These are phyloP conservation scores for Acorus calamus DNA, from an alignment of 106 monocot genomes.

Conservation along the genomic window DNA sequence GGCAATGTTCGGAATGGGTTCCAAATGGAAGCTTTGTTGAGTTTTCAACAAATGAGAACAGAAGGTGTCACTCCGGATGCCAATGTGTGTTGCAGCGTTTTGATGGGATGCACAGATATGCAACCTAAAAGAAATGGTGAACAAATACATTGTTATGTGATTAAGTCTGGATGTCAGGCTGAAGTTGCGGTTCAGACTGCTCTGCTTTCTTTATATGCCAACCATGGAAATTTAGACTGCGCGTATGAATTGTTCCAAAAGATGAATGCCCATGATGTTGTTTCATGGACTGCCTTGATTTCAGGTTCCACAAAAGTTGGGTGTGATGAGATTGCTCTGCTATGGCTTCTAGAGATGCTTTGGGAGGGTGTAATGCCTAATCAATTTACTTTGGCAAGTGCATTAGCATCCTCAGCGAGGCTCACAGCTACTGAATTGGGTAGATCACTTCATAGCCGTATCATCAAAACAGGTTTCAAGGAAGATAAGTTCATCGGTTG, in stretches of 20 bases:
- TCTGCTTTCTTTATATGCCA: conserved; percentile 15
- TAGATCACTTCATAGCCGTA: conserved; percentile 10
- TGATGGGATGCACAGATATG: conserved; percentile 15
- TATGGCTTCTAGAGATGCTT: conserved; percentile 5
- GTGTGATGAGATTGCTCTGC: conserved; percentile 5
- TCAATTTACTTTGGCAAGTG: conserved; percentile 12
- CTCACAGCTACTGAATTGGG: conserved; percentile 6
- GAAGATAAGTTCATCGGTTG: conserved; percentile 10
- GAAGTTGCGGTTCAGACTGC: conserved; percentile 13
- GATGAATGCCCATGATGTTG: conserved; percentile 7
- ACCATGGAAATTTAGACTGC: conserved; percentile 5
- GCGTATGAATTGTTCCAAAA: not conserved
- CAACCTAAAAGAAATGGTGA: conserved; percentile 6
- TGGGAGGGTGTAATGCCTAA: conserved; percentile 12
- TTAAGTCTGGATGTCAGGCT: conserved; percentile 13
- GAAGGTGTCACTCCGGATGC: conserved; percentile 5
- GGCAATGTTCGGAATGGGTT: conserved; percentile 15
- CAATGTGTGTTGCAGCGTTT: conserved; percentile 11
- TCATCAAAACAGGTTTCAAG: conserved; percentile 11
- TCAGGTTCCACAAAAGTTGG: conserved; percentile 11
- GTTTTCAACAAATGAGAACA: conserved; percentile 13
- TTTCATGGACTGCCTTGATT: conserved; percentile 29
- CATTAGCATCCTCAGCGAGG: conserved; percentile 8
- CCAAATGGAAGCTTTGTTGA: conserved; percentile 7
- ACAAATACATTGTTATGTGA: conserved; percentile 22